Evolutionary conservation across 805 yeast species (phyloP).

Genomic region (Priceomyces castillae): DNA sequence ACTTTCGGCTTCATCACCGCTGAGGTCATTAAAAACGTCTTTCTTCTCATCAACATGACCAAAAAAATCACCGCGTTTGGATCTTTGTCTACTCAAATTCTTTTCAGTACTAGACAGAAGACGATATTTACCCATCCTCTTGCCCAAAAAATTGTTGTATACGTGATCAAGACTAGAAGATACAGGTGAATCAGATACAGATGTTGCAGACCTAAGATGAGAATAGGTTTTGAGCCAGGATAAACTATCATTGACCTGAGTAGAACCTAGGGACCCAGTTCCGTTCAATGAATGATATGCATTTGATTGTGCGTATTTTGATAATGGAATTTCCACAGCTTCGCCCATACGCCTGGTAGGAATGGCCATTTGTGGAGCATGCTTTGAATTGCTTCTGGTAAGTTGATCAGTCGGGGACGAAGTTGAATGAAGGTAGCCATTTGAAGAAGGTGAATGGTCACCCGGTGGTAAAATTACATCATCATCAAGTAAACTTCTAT

Average conservation of each 20-base stretch:
- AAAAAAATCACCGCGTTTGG: conserved; percentile 6
- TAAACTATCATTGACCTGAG: conserved; percentile 5
- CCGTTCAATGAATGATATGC: neutral
- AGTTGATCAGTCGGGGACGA: conserved; percentile 1
- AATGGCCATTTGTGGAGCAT: conserved; percentile 60
- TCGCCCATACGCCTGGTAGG: conserved; percentile 81
- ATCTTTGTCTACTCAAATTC: conserved; percentile 10
- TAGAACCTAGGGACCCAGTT: neutral
- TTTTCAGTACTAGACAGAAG: conserved; percentile 15
- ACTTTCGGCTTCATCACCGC: conserved; percentile 28
- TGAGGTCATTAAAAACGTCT: conserved; percentile 10
- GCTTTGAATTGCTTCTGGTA: conserved; percentile 19
- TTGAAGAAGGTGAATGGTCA: conserved; percentile 1
- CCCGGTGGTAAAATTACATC: conserved; percentile 1
- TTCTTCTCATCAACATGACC: conserved; percentile 8
- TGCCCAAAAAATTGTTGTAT: conserved; percentile 20
- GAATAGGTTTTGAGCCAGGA: conserved; percentile 31
- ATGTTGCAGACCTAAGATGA: conserved; percentile 15
- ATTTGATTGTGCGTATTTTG: conserved; percentile 12
- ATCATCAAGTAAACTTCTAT: conserved; percentile 10
- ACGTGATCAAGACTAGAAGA: conserved; percentile 26
- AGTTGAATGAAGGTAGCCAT: neutral
- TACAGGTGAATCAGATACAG: conserved; percentile 15
- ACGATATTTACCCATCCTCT: conserved; percentile 15
- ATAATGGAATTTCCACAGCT: conserved; percentile 64